Evolutionary conservation across 345 rosid species (phyloP).

Genomic region (Camelina hispida): DNA sequence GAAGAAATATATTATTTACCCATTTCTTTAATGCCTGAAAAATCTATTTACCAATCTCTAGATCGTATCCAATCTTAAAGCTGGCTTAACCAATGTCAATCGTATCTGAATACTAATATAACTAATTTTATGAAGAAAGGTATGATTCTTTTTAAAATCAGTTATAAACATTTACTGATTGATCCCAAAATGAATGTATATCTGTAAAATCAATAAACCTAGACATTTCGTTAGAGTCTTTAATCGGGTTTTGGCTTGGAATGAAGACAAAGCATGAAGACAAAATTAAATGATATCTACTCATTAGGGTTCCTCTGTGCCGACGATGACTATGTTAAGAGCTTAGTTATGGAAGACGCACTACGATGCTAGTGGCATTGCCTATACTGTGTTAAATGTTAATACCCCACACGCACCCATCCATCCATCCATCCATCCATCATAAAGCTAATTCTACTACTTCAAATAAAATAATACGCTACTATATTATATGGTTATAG

Average conservation of each 20-base stretch:
- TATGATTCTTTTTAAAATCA: background rate
- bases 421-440: background rate
- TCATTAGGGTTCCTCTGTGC: conserved; percentile 25
- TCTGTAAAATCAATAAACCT: background rate
- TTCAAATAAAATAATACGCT: conserved; percentile 10
- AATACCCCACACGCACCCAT: conserved; percentile 43
- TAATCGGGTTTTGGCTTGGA: background rate
- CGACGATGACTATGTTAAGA: conserved; percentile 30
- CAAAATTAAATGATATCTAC: conserved; percentile 13
- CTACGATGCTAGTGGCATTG: conserved; percentile 43
- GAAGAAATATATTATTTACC: background rate
- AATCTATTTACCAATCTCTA: conserved; percentile 4
- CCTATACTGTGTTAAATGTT: conserved; percentile 38
- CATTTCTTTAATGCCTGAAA: conserved; percentile 12
- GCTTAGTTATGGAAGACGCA: conserved; percentile 39
- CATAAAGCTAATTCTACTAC: conserved; percentile 25
- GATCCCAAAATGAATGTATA: background rate
- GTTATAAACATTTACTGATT: background rate
- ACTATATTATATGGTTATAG: conserved; percentile 8
- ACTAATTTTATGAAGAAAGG: background rate
- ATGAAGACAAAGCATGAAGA: conserved; percentile 17
- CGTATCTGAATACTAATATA: conserved; percentile 18
- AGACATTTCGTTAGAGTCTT: background rate
- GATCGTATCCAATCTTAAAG: conserved; percentile 31
- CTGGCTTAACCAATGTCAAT: conserved; percentile 25